Base-by-base conservation (phyloP, 2,329 filamentous ascomycete species). In the Xylaria sp. region DNA sequence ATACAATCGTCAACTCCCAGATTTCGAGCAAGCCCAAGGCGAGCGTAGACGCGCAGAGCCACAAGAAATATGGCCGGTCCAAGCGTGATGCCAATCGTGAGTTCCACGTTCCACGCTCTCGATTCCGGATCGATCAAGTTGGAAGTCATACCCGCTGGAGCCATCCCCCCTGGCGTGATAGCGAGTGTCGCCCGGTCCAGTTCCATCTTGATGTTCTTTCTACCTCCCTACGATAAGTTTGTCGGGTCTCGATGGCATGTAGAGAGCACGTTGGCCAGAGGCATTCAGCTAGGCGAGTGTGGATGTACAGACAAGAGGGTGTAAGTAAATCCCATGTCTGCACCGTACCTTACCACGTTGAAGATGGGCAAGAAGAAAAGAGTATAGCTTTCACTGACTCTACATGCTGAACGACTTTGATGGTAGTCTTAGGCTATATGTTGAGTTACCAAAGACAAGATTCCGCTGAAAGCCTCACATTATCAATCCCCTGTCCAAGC, bases 51-150 rank as follows among this genome's bases (percentile, higher is more conserved):
- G 28, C 65, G 65, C 65, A 67, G 23, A 15, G n/a, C 46, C 11
- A 63, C 60, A 2, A 67, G 46, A 3, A 67, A 9, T 20, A 67
- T 26, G 7, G 65, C 65, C 10, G 65, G 65, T 6, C 23, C 10
- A 28, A 67, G 36, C 26, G 65, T 63, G 11, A 64, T 33, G 2
- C 65, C 65, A 26, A 67, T 67, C 1, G 65, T 59, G 23, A 67
- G 20, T 51, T 40, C 10, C 6, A 67, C 65, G 10, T 67, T 38
- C 65, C 65, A 67, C 10, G 65, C 33, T 11, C 53, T 59, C 53
- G 65, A 67, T 46, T 46, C 65, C n/a, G 65, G 65, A 54, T 67
- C 17, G 54, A 64, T 42, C n/a, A 67, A 42, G 38, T 67, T 64
- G 4, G 60, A 60, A 28, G 36, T 58, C 44, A 54, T 26, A 10